Percentiles rank a stretch among this genome's conserved stretches.
These are phyloP conservation scores for Cotoneaster glaucophyllus DNA, from an alignment of 306 rosid species.

Conservation along the genomic window DNA sequence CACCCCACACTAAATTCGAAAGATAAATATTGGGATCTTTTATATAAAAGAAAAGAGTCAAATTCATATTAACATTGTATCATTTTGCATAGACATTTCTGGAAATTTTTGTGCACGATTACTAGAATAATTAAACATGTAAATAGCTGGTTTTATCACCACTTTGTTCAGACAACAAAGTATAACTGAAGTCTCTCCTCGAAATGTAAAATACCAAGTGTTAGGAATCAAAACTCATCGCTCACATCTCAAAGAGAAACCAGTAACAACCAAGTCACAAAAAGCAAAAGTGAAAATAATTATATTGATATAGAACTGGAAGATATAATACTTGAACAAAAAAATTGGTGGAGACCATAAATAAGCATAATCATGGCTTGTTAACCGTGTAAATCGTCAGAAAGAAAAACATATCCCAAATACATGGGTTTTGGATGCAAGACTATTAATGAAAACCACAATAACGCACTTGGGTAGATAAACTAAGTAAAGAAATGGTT, in stretches of 20 bases:
- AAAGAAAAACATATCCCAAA: background rate
- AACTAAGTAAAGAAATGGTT: background rate
- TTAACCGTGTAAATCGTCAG: background rate
- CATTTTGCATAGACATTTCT: background rate
- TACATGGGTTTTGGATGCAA: background rate
- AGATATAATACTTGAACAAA: background rate
- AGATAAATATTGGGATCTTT: background rate
- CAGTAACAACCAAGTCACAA: background rate
- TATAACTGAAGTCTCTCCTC: background rate
- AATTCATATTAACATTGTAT: background rate
- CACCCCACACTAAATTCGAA: background rate
- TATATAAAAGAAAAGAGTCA: background rate
- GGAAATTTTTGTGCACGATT: background rate
- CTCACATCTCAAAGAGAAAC: background rate
- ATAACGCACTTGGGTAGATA: background rate
- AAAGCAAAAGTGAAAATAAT: background rate
- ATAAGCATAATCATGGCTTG: background rate
- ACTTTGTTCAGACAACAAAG: background rate
- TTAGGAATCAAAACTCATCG: background rate
- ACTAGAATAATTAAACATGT: background rate
- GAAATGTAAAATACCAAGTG: background rate
- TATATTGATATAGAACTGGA: background rate
- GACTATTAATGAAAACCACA: background rate
- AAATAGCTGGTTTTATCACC: background rate
- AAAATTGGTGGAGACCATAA: background rate